Percentiles rank a stretch among this genome's conserved stretches.
phyloP scores from a whole-genome alignment of 306 rosid genomes.

The Prunus mongolica region DNA sequence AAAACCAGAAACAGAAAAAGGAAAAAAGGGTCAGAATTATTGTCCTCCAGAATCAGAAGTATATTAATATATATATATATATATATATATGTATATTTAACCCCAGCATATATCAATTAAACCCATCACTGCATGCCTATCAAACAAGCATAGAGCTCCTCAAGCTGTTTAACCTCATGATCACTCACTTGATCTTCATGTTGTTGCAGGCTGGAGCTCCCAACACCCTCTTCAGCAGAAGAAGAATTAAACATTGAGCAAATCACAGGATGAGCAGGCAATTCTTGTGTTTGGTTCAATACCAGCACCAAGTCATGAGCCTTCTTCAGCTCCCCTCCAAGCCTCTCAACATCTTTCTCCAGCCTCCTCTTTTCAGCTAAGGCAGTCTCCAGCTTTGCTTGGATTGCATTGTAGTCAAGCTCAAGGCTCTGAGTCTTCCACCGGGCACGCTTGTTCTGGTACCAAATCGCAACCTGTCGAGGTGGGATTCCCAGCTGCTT shows the following conservation, averaged over 20 bases:
- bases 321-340: constrained; percentile 41
- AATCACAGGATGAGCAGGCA: not conserved
- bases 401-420: constrained; percentile 36
- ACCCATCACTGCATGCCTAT: constrained; percentile 16
- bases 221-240: constrained; percentile 18
- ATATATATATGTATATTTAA: not conserved
- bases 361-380: constrained; percentile 47
- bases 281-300: constrained; percentile 10
- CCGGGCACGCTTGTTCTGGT: constrained; percentile 65
- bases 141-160: constrained; percentile 52
- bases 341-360: constrained; percentile 50
- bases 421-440: constrained; percentile 59
- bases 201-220: constrained; percentile 22
- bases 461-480: constrained; percentile 64
- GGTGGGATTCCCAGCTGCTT: constrained; percentile 48
- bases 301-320: constrained; percentile 31
- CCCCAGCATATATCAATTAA: not conserved
- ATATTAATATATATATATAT: not conserved
- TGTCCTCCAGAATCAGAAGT: not conserved
- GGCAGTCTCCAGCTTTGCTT: constrained; percentile 37
- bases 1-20: not conserved
- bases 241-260: constrained; percentile 2
- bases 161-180: constrained; percentile 29
- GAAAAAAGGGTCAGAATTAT: not conserved
- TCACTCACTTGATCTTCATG: constrained; percentile 11